These are phyloP conservation scores for Xylaria sp. DNA, from an alignment of 2,329 filamentous ascomycete genomes.

Conservation along the genomic window DNA sequence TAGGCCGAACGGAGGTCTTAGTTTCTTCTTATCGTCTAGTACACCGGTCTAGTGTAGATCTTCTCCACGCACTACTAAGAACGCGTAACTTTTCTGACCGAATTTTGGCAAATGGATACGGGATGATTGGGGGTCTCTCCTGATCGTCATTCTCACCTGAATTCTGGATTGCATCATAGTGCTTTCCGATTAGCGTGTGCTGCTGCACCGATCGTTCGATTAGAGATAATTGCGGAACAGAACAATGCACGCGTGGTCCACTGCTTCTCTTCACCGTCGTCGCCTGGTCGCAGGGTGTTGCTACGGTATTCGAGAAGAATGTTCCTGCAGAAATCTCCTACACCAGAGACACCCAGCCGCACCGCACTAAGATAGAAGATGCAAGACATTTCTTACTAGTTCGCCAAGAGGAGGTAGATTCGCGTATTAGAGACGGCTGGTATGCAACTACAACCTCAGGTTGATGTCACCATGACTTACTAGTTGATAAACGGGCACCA, in stretches of 20 bases:
- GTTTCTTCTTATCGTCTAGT: not conserved
- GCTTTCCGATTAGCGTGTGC: slow-evolving; percentile 12
- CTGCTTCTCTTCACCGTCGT: slow-evolving; percentile 18
- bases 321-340: slow-evolving; percentile 22
- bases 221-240: slow-evolving; percentile 1
- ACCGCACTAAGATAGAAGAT: slow-evolving; percentile 13
- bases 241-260: slow-evolving; percentile 14
- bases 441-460: slow-evolving; percentile 1
- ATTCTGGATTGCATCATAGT: slow-evolving; percentile 27
- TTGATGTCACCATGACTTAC: slow-evolving; percentile 18
- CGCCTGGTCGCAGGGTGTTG: slow-evolving; percentile 11
- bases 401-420: slow-evolving; percentile 23
- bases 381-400: slow-evolving; percentile 32
- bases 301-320: slow-evolving; percentile 14
- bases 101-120: slow-evolving; percentile 9
- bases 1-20: slow-evolving; percentile 17
- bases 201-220: slow-evolving; percentile 10
- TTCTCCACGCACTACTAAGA: not conserved
- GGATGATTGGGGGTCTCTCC: slow-evolving; percentile 6
- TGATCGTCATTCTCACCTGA: slow-evolving; percentile 9
- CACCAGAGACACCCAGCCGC: not conserved
- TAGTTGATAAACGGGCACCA: not conserved
- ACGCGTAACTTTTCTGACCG: slow-evolving; percentile 4
- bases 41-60: slow-evolving; percentile 4
- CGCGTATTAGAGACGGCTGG: slow-evolving; percentile 5